Evolutionary conservation across 2,329 filamentous ascomycete genomes (phyloP).

Genomic region (Penicillium hesseltinei): DNA sequence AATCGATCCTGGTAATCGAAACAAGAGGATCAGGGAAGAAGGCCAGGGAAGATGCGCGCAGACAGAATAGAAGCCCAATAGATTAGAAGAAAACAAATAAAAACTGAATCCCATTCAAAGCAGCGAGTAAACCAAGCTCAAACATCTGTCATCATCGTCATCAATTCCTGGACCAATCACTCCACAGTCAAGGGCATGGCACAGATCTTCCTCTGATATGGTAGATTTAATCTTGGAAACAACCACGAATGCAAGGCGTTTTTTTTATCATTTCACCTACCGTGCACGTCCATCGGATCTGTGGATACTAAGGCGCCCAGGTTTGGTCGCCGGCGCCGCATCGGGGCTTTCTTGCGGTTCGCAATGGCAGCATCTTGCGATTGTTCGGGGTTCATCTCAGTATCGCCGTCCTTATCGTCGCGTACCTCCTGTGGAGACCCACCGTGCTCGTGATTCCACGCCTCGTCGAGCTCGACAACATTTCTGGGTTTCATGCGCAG

Average conservation of each 20-base stretch:
- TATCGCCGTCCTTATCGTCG: conserved; percentile 38
- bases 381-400: conserved; percentile 35
- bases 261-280: conserved; percentile 8
- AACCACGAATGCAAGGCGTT: neutral
- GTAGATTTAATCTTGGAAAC: neutral
- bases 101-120: conserved; percentile 5
- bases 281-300: conserved; percentile 38
- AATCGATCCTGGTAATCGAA: neutral
- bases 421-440: conserved; percentile 12
- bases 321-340: conserved; percentile 40
- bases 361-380: conserved; percentile 40
- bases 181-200: conserved; percentile 10
- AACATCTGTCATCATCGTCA: conserved; percentile 10
- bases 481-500: conserved; percentile 78
- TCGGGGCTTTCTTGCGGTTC: conserved; percentile 44
- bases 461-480: conserved; percentile 79
- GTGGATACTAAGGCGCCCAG: conserved; percentile 16
- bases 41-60: neutral
- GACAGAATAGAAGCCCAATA: conserved; percentile 2
- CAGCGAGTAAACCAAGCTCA: conserved; percentile 5
- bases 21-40: neutral
- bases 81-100: conserved; percentile 10
- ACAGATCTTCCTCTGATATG: neutral
- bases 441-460: conserved; percentile 36
- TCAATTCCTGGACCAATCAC: conserved; percentile 8